phyloP scores from a whole-genome alignment of 805 yeast genomes.

The Kuraishia piskuri region DNA sequence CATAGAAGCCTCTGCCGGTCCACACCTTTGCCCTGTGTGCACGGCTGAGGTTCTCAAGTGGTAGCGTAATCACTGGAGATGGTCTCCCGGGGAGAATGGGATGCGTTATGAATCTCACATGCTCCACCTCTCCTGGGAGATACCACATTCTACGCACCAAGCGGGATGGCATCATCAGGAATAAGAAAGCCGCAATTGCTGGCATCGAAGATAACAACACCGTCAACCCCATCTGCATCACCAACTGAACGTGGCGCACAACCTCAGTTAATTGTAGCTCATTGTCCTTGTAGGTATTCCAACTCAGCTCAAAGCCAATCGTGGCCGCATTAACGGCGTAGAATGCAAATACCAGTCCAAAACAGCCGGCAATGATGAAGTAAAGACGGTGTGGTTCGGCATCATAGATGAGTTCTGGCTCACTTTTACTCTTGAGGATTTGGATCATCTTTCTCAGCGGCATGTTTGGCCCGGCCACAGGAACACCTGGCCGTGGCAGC shows the following conservation, averaged over 20 bases:
- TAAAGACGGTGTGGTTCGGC: slow-evolving; percentile 77
- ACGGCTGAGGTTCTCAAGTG: slow-evolving; percentile 45
- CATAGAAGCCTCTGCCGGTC: slow-evolving; percentile 85
- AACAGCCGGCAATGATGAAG: slow-evolving; percentile 58
- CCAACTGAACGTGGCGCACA: slow-evolving; percentile 15
- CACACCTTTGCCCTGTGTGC: slow-evolving; percentile 61
- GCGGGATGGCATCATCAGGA: slow-evolving; percentile 56
- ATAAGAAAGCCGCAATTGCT: slow-evolving; percentile 26
- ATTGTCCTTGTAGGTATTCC: slow-evolving; percentile 18
- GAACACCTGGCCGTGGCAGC: slow-evolving; percentile 71
- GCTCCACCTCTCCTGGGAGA: slow-evolving; percentile 51
- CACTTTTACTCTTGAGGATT: slow-evolving; percentile 37
- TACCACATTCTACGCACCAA: slow-evolving; percentile 71
- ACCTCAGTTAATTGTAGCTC: slow-evolving; percentile 19
- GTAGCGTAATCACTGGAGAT: slow-evolving; percentile 65
- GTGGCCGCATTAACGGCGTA: slow-evolving; percentile 45
- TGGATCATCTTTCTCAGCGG: slow-evolving; percentile 56
- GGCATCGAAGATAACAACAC: slow-evolving; percentile 33
- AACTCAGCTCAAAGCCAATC: slow-evolving; percentile 21
- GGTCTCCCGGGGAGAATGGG: slow-evolving; percentile 70
- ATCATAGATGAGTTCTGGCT: slow-evolving; percentile 73
- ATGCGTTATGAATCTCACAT: slow-evolving; percentile 61
- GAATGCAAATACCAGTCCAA: slow-evolving; percentile 60
- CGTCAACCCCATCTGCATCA: slow-evolving; percentile 22
- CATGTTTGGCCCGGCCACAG: slow-evolving; percentile 50